These are phyloP conservation scores for Umbilicus rupestris DNA, from an alignment of 164 flowering plant genomes.

Conservation along the genomic window DNA sequence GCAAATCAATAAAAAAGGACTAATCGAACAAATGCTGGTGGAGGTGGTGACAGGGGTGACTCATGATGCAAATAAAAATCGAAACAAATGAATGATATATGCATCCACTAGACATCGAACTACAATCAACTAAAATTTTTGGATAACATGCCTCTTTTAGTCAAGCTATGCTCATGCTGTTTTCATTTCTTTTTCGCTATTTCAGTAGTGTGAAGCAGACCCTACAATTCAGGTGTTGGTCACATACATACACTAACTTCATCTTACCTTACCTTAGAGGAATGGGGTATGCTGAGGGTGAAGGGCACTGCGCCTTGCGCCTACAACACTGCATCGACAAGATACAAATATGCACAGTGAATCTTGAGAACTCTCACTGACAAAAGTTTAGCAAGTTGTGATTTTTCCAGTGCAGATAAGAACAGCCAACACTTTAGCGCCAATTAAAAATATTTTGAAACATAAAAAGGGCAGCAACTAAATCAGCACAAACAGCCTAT, in stretches of 20 bases:
- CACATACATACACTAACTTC: not conserved
- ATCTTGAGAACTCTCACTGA: no score
- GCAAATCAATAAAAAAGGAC: not conserved
- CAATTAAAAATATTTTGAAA: not conserved
- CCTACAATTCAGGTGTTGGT: constrained; percentile 2
- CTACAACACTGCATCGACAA: not conserved
- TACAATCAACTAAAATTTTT: not conserved
- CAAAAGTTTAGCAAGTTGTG: not conserved
- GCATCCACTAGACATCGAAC: constrained; percentile 3
- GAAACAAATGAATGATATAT: not conserved
- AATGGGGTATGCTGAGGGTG: not conserved
- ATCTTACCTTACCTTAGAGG: not conserved
- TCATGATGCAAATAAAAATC: not conserved
- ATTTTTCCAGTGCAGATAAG: not conserved
- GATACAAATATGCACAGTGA: no score
- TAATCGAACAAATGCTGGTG: constrained; percentile 9
- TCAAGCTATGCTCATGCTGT: constrained; percentile 3
- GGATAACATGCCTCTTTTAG: constrained; percentile 8
- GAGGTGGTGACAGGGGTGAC: constrained; percentile 4
- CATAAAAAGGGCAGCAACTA: not conserved
- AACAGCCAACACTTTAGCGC: not conserved
- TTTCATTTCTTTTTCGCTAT: not conserved
- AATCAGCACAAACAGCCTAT: not conserved
- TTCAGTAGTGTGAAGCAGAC: not conserved
- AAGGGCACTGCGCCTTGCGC: not conserved